phyloP scores from a whole-genome alignment of 2,329 filamentous ascomycete genomes.

The Diaporthe eres region DNA sequence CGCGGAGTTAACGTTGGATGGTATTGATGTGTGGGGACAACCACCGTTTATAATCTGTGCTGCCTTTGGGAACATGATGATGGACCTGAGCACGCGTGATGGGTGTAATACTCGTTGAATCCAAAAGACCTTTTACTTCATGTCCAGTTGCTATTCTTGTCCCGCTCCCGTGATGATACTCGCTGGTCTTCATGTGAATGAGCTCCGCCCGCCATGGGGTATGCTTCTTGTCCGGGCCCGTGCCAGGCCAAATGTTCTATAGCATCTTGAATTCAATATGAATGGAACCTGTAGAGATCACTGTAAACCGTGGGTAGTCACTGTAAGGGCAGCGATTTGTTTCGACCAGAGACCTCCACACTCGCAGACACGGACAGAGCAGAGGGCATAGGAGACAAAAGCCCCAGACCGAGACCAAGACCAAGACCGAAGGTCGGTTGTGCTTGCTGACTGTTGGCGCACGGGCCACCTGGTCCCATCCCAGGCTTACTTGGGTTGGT shows the following conservation, averaged over 20 bases:
- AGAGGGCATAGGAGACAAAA: background rate
- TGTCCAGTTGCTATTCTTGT: background rate
- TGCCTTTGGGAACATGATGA: slow-evolving; percentile 13
- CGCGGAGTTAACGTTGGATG: slow-evolving; percentile 18
- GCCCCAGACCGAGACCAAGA: background rate
- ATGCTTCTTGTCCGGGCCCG: background rate
- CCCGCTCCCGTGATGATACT: background rate
- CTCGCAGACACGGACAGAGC: too few relatives aligned
- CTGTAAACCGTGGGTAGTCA: background rate
- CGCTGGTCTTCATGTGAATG: background rate
- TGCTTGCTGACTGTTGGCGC: background rate
- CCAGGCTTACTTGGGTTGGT: slow-evolving; percentile 3
- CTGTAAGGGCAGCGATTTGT: background rate
- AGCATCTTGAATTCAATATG: background rate
- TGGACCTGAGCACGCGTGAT: slow-evolving; percentile 8
- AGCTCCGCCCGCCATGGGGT: background rate
- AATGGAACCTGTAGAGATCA: background rate
- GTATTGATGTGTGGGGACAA: background rate
- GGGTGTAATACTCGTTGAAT: slow-evolving; percentile 21
- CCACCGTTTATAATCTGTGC: slow-evolving; percentile 14
- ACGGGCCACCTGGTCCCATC: background rate
- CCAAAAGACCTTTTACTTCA: background rate
- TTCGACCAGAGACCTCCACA: background rate
- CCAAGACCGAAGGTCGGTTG: background rate
- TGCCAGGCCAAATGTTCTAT: background rate